A percentile compares a stretch with the other conserved stretches of the same genome.
phyloP scores from a whole-genome alignment of 192 early-diverging fungal species.

The Chytriomyces sp. region DNA sequence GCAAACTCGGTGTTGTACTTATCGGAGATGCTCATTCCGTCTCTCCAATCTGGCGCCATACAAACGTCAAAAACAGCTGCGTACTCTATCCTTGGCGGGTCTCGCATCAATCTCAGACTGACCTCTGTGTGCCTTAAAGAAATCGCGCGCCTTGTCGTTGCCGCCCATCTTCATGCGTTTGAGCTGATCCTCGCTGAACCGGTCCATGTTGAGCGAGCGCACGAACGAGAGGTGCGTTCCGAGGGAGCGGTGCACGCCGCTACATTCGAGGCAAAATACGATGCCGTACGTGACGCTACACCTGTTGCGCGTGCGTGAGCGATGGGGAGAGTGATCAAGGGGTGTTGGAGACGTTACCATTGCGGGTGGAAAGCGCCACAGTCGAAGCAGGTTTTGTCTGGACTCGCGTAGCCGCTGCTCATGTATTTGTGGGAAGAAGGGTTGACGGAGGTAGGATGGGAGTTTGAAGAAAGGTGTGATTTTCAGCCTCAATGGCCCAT shows the following conservation, averaged over 20 bases:
- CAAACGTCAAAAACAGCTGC: neutral
- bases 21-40: slow-evolving; percentile 74
- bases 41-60: slow-evolving; percentile 63
- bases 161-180: slow-evolving; percentile 94
- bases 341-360: no score
- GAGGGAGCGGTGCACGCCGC: slow-evolving; percentile 28
- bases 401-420: neutral
- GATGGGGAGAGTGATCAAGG: neutral
- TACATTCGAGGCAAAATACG: slow-evolving; percentile 78
- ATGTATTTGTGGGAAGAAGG: no score
- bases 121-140: slow-evolving; percentile 76
- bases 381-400: slow-evolving; percentile 76
- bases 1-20: slow-evolving; percentile 91
- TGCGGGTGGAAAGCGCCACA: slow-evolving; percentile 74
- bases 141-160: slow-evolving; percentile 81
- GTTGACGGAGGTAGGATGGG: no score
- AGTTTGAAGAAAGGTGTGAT: no score
- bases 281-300: slow-evolving; percentile 81
- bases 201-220: slow-evolving; percentile 98
- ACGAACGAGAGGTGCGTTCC: slow-evolving; percentile 81
- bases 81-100: no score
- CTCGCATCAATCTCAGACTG: no score
- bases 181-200: slow-evolving; percentile 93
- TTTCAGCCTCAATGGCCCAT: no score
- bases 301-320: neutral